These are phyloP conservation scores for Globisporangium mamillatum DNA, from an alignment of 352 stramenopile species.

Conservation along the genomic window DNA sequence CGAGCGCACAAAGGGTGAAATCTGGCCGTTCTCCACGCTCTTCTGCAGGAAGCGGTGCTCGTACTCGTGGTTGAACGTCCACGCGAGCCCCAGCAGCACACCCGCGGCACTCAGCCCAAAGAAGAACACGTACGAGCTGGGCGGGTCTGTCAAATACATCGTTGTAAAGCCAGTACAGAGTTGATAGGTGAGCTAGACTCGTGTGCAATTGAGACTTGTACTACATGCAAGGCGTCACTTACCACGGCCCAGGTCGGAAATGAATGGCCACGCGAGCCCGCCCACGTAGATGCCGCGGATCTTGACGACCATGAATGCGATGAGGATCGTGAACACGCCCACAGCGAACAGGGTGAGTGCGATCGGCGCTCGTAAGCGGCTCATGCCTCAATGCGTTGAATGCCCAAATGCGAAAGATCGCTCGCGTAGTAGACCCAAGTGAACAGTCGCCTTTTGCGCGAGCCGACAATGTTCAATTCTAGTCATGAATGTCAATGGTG, in stretches of 20 bases:
- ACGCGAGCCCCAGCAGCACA: conserved; percentile 44
- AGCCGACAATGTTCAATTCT: not conserved
- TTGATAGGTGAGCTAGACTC: too few relatives aligned
- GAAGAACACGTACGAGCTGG: conserved; percentile 47
- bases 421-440: not conserved
- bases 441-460: conserved; percentile 1
- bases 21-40: conserved; percentile 34
- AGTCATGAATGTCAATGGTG: not conserved
- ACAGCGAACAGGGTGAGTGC: conserved; percentile 3
- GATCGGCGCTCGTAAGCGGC: conserved; percentile 10
- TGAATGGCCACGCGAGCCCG: conserved; percentile 50
- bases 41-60: conserved; percentile 42
- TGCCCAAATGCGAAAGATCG: not conserved
- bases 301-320: conserved; percentile 33
- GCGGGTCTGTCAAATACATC: conserved; percentile 27
- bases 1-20: conserved; percentile 22
- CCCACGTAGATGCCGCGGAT: conserved; percentile 42
- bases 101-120: conserved; percentile 45
- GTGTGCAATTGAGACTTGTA: too few relatives aligned
- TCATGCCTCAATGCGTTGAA: not conserved
- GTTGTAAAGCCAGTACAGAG: too few relatives aligned
- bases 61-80: conserved; percentile 61
- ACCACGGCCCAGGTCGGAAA: conserved; percentile 57
- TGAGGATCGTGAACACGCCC: conserved; percentile 27
- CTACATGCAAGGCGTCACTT: not conserved